Evolutionary conservation across 2,329 filamentous ascomycete genomes (phyloP).

Genomic region (Pseudogymnoascus sp.): DNA sequence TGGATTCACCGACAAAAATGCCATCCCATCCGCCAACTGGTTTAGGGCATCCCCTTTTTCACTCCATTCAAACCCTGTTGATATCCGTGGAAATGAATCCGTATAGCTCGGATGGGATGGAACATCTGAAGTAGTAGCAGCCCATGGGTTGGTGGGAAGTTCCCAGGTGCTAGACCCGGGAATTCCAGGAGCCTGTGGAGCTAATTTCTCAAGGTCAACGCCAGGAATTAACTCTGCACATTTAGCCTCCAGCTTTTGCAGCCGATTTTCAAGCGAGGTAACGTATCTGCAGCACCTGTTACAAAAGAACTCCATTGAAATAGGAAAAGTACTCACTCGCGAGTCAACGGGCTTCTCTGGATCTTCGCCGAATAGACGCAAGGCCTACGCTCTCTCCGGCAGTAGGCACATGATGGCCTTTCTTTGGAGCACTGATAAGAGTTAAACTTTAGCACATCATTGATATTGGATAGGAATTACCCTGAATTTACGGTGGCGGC

Average conservation of each 20-base stretch:
- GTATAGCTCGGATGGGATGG: background rate
- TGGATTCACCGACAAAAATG: constrained; percentile 29
- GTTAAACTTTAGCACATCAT: background rate
- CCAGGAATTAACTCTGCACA: constrained; percentile 31
- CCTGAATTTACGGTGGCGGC: constrained; percentile 1
- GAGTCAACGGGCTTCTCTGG: constrained; percentile 5
- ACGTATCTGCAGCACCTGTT: constrained; percentile 25
- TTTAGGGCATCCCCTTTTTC: constrained; percentile 22
- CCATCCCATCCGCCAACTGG: constrained; percentile 30
- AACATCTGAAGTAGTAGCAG: background rate
- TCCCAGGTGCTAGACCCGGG: background rate
- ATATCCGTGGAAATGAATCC: constrained; percentile 23
- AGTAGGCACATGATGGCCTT: constrained; percentile 3
- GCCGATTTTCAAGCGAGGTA: constrained; percentile 33
- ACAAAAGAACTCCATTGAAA: background rate
- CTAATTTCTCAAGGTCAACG: constrained; percentile 27
- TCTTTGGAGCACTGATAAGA: constrained; percentile 1
- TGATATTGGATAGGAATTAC: constrained; percentile 8
- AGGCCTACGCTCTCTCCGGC: background rate
- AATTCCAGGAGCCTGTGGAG: background rate
- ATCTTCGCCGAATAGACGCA: constrained; percentile 6
- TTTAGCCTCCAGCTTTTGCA: constrained; percentile 31
- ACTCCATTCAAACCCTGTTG: constrained; percentile 29
- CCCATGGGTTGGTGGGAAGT: background rate
- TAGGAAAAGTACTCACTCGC: background rate